A percentile compares a stretch with the other conserved stretches of the same genome.
Evolutionary conservation across 2,329 filamentous ascomycete species (phyloP).

Genomic region (Monosporascus sp.): DNA sequence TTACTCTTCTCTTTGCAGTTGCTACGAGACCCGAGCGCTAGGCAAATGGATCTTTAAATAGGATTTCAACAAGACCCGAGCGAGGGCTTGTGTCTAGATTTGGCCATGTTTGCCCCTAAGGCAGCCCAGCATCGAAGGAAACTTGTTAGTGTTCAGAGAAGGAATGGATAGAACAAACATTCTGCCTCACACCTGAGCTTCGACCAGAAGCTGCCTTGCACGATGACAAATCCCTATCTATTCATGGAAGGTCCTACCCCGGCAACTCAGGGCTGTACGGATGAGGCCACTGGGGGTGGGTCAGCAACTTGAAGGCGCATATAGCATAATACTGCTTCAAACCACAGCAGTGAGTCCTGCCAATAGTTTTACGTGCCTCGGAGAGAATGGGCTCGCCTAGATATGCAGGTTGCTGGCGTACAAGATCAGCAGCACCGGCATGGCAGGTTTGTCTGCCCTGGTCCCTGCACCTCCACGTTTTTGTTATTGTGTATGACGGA

Average conservation of each 20-base stretch:
- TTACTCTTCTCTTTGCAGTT: neutral
- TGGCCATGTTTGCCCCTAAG: too few relatives aligned
- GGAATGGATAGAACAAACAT: too few relatives aligned
- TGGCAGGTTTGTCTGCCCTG: neutral
- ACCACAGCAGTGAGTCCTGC: neutral
- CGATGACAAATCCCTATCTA: neutral
- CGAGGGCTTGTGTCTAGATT: too few relatives aligned
- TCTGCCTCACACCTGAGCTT: neutral
- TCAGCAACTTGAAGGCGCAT: neutral
- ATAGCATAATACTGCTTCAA: neutral
- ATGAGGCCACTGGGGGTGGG: neutral
- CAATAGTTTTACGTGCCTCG: neutral
- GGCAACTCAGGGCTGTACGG: neutral
- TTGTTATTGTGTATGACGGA: neutral
- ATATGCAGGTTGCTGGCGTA: neutral
- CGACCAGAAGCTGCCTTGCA: neutral
- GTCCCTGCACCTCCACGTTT: neutral
- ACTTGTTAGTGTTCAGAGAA: too few relatives aligned
- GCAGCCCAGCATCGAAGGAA: too few relatives aligned
- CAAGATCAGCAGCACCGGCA: neutral
- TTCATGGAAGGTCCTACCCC: neutral
- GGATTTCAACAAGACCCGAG: neutral
- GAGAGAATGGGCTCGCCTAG: neutral
- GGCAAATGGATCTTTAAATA: neutral
- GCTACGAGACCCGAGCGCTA: neutral